A percentile compares a stretch with the other conserved stretches of the same genome.
phyloP scores from a whole-genome alignment of 2,329 filamentous ascomycete species.

The Ascomycota sp. region DNA sequence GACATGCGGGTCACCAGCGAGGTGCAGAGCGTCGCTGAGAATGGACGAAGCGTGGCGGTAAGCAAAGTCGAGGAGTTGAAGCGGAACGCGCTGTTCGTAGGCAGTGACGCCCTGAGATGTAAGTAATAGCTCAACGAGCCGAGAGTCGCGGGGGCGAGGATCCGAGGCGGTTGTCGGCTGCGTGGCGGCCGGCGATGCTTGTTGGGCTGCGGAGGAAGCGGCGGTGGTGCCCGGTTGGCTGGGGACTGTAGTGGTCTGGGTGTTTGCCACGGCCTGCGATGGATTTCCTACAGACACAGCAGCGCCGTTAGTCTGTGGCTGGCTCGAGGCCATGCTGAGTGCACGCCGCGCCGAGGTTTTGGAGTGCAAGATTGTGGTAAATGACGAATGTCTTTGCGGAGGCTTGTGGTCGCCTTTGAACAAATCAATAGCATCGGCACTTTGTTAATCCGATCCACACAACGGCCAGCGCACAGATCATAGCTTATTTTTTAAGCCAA shows the following conservation, averaged over 20 bases:
- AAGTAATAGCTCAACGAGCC: constrained; percentile 59
- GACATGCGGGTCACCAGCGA: constrained; percentile 45
- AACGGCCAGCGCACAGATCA: not conserved
- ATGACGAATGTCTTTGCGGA: not conserved
- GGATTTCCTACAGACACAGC: constrained; percentile 16
- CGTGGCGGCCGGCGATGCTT: constrained; percentile 4
- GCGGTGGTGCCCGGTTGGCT: constrained; percentile 4
- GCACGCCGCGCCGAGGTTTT: not conserved
- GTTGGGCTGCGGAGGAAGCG: constrained; percentile 7
- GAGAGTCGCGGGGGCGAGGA: constrained; percentile 51
- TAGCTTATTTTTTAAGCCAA: not conserved
- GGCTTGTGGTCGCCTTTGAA: not conserved
- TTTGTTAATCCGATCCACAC: not conserved
- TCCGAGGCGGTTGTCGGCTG: constrained; percentile 16
- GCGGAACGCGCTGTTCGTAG: constrained; percentile 62
- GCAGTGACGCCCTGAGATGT: constrained; percentile 56
- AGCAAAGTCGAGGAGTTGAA: constrained; percentile 67
- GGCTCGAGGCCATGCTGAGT: constrained; percentile 13
- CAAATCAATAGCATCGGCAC: not conserved
- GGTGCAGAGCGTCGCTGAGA: constrained; percentile 47
- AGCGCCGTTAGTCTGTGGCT: constrained; percentile 32
- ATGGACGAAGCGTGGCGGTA: constrained; percentile 59
- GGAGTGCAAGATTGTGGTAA: not conserved
- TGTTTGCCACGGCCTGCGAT: constrained; percentile 15
- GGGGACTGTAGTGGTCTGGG: constrained; percentile 12